Conservation (phyloP, 1,284 basidiomycete genomes). For the Cystobasidiaceae sp. region DNA sequence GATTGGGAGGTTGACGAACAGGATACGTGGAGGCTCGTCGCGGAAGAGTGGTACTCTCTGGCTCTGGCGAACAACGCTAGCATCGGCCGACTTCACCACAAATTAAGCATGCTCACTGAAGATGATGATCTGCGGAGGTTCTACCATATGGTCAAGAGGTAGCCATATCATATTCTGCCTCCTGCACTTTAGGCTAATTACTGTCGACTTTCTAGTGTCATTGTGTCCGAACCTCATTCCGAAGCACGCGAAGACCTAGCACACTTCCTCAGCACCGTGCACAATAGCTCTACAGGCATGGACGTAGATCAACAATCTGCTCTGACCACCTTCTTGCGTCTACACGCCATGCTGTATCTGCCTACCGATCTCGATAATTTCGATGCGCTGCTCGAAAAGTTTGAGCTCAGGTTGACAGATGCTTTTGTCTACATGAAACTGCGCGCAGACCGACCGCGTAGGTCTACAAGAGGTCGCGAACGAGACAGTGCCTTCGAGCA, state of each 20-base stretch:
- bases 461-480: neutral
- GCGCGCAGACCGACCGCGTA: conserved; percentile 9
- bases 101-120: conserved; percentile 81
- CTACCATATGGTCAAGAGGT: conserved; percentile 96
- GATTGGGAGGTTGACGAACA: conserved; percentile 85
- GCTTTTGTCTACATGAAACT: conserved; percentile 17
- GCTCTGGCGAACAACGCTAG: conserved; percentile 84
- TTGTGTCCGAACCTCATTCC: conserved; percentile 77
- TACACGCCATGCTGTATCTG: conserved; percentile 95
- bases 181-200: neutral
- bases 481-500: conserved; percentile 54
- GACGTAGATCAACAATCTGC: conserved; percentile 70
- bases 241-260: conserved; percentile 82
- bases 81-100: conserved; percentile 86
- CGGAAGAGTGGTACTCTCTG: conserved; percentile 85
- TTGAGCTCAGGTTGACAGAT: conserved; percentile 71
- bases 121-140: conserved; percentile 73
- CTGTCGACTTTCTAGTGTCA: conserved; percentile 50
- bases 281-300: no score
- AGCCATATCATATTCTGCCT: conserved; percentile 37
- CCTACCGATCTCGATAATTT: conserved; percentile 91
- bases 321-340: conserved; percentile 77
- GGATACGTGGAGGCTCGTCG: conserved; percentile 84
- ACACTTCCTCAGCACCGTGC: conserved; percentile 63
- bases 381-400: conserved; percentile 67